These are phyloP conservation scores for Hypomontagnella monticulosa DNA, from an alignment of 495 filamentous ascomycete species.

Conservation along the genomic window DNA sequence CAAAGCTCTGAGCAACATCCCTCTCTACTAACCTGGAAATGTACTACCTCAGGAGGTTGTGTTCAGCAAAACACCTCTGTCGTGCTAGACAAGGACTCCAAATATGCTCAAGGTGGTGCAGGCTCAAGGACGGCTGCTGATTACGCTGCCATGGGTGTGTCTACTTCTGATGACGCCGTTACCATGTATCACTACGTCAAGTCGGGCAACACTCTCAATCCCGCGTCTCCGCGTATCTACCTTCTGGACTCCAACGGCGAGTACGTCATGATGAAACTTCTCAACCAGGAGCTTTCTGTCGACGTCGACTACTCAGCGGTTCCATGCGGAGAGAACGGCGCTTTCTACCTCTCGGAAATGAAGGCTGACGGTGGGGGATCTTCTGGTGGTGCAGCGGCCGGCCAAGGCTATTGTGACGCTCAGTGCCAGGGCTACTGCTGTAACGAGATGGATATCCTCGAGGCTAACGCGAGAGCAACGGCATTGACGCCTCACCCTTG, in stretches of 20 bases:
- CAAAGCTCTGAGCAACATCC: conserved; percentile 50
- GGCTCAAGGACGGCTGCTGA: conserved; percentile 37
- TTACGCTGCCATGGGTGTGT: conserved; percentile 41
- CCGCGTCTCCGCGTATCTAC: conserved; percentile 61
- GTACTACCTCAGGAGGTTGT: conserved; percentile 51
- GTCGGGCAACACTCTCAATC: conserved; percentile 40
- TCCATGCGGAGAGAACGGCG: conserved; percentile 68
- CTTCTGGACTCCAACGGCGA: conserved; percentile 57
- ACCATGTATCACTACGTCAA: conserved; percentile 44
- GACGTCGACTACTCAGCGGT: conserved; percentile 66
- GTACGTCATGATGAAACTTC: conserved; percentile 64
- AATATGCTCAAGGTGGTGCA: conserved; percentile 30
- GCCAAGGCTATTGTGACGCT: conserved; percentile 69
- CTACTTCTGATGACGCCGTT: conserved; percentile 36
- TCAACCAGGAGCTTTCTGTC: conserved; percentile 65
- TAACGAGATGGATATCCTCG: conserved; percentile 64
- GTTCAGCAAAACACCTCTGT: conserved; percentile 51
- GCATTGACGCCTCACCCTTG: conserved; percentile 62
- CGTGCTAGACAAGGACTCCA: conserved; percentile 52
- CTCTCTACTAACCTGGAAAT: conserved; percentile 53
- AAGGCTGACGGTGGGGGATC: conserved; percentile 57
- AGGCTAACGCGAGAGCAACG: conserved; percentile 63
- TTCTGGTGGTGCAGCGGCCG: conserved; percentile 62
- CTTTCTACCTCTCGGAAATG: conserved; percentile 69
- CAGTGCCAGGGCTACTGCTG: conserved; percentile 65